Evolutionary conservation across 2,329 filamentous ascomycete genomes (phyloP), one percentile per base, ranked within the genome.

Genomic region (Arthrobotrys musiformis): DNA sequence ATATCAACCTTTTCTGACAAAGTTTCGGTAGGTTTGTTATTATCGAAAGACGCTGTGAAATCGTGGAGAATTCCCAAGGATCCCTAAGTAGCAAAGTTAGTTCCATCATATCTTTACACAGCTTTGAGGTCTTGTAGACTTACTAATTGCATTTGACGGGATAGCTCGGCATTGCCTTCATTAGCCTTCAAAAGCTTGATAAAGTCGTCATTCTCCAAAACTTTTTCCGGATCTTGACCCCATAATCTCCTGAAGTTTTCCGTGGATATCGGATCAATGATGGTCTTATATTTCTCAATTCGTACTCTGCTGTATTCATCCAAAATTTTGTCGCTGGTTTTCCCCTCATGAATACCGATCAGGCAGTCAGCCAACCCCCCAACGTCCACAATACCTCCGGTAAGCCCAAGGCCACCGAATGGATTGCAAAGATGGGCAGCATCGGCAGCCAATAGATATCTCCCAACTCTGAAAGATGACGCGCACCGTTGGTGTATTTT

Each of bases 331-430:
- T 84, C 83, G 73, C 84, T 83, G 1, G 83, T 83, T 4, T 82
- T 72, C 1, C 82, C 83, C 4, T 82, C 81, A 70, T 85, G 81
- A 17, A 85, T 84, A 0, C 84, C 85, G 7, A 82, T 58, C 0
- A 88, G 82, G 79, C 88, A 89, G 79, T 91, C 88, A 72, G 86
- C 88, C 4, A 91, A 84, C 0, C 88, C 88, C 9, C 88, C 89
- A 1, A 89, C 85, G 79, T 90, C 89, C n/a, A 88, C 87, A 67
- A 91, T 88, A 0, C 89, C 89, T 4, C 89, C 88, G 0, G 88
- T 90, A 60, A 90, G 86, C 0, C 89, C 89, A 15, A 90, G 83
- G 0, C 89, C 89, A 52, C 89, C 89, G 82, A 86, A 86, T 0
- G 85, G 85, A 80, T 86, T 87, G 80, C 86, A 87, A 15, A 78